phyloP scores from a whole-genome alignment of 208 protist genomes.

The Trypanosoma lewisi region DNA sequence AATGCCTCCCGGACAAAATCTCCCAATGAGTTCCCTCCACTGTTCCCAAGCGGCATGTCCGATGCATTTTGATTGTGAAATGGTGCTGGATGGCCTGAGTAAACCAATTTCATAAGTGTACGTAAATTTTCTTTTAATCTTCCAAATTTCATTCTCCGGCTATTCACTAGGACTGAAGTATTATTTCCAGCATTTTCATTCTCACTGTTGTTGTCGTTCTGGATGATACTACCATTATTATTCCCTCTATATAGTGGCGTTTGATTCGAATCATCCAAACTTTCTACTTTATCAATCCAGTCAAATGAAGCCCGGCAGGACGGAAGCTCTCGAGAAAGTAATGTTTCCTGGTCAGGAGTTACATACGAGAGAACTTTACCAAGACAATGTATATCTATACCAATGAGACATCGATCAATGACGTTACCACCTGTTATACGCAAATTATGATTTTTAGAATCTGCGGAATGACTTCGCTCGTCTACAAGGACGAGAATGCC shows the following conservation, averaged over 20 bases:
- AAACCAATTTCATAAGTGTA: conserved; percentile 18
- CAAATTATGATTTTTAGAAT: conserved; percentile 30
- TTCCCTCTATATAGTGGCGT: neutral
- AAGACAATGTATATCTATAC: conserved; percentile 71
- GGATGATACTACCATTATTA: too few relatives aligned
- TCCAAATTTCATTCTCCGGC: neutral
- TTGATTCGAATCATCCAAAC: neutral
- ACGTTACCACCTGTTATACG: conserved; percentile 78
- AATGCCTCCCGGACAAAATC: conserved; percentile 14
- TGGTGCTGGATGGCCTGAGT: conserved; percentile 7
- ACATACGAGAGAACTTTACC: neutral
- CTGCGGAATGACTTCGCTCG: conserved; percentile 5
- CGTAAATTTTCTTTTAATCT: conserved; percentile 18
- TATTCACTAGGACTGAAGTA: conserved; percentile 6
- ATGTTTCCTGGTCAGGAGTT: neutral
- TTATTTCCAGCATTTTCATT: neutral
- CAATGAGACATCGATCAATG: conserved; percentile 77
- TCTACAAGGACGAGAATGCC: conserved; percentile 72
- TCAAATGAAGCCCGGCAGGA: conserved; percentile 14
- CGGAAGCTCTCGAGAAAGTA: conserved; percentile 20
- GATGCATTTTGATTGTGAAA: neutral
- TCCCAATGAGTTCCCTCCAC: conserved; percentile 10
- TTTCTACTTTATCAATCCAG: conserved; percentile 16
- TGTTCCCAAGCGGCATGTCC: neutral
- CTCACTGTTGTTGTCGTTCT: too few relatives aligned